Evolutionary conservation across 208 protist species (phyloP).

Genomic region (Entamoeba nuttalli): DNA sequence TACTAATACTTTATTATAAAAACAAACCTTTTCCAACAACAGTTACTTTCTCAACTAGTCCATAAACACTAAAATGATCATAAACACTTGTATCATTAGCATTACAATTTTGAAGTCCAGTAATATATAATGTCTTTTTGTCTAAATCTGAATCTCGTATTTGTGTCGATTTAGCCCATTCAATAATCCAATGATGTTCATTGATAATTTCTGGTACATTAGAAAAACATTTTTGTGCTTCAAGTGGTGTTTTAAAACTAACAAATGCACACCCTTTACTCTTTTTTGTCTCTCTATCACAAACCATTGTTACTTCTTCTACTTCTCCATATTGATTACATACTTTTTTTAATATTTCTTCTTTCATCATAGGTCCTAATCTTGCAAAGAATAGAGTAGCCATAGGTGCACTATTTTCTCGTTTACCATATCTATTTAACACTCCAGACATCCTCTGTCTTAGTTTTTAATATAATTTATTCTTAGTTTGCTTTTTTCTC

Average conservation of each 20-base stretch:
- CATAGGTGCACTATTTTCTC: neutral
- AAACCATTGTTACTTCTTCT: neutral
- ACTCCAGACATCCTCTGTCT: neutral
- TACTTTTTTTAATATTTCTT: neutral
- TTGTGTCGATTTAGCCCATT: neutral
- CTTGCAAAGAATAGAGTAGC: neutral
- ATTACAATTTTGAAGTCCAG: neutral
- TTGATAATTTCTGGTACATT: neutral
- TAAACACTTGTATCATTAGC: neutral
- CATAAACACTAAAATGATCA: neutral
- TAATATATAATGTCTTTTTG: neutral
- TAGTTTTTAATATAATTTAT: neutral
- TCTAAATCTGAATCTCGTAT: neutral
- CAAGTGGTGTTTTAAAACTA: neutral
- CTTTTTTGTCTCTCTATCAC: neutral
- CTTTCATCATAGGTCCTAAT: neutral
- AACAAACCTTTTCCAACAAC: neutral
- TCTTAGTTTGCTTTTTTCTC: no score
- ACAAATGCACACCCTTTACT: neutral
- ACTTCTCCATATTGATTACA: neutral
- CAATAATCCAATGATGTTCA: neutral
- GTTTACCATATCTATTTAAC: neutral
- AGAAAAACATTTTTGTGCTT: neutral
- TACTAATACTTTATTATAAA: neutral
- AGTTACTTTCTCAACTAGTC: neutral